A percentile compares a stretch with the other conserved stretches of the same genome.
Conservation (phyloP, 495 filamentous ascomycete species). For the Xylaria castorea region DNA sequence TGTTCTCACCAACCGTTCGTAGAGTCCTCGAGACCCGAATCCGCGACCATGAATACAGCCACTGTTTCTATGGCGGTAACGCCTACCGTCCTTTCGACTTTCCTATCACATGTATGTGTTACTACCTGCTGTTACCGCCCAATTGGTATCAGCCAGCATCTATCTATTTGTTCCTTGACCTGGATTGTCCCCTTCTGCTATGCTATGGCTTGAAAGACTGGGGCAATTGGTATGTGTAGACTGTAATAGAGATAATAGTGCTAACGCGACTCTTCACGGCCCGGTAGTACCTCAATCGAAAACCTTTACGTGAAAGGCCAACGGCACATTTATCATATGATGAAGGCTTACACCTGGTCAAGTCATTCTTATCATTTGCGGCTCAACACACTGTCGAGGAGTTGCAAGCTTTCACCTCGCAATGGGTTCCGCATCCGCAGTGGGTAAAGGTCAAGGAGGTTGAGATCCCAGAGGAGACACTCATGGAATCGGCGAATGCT, state of each 20-base stretch:
- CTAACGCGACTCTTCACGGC: conserved; percentile 28
- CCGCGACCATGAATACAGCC: conserved; percentile 68
- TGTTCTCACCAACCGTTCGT: not conserved
- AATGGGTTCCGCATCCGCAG: conserved; percentile 87
- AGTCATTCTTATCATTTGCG: conserved; percentile 80
- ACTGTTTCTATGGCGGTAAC: conserved; percentile 75
- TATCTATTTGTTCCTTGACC: not conserved
- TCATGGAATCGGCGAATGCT: conserved; percentile 66
- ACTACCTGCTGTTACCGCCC: not conserved
- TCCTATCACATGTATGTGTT: conserved; percentile 73
- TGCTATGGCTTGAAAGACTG: not conserved
- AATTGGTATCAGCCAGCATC: not conserved
- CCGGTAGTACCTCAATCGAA: conserved; percentile 79
- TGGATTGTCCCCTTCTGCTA: not conserved
- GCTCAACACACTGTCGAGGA: conserved; percentile 92
- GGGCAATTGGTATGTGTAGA: not conserved
- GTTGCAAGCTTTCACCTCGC: conserved; percentile 83
- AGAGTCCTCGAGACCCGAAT: conserved; percentile 1
- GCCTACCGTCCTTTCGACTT: conserved; percentile 78
- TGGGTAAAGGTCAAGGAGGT: conserved; percentile 85
- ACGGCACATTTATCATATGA: conserved; percentile 91
- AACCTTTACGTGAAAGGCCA: conserved; percentile 74
- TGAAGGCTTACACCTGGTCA: conserved; percentile 87
- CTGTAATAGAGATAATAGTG: conserved; percentile 14
- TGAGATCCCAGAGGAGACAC: conserved; percentile 66